Conservation (phyloP, 192 early-diverging fungal species). For the Podila horticola region DNA sequence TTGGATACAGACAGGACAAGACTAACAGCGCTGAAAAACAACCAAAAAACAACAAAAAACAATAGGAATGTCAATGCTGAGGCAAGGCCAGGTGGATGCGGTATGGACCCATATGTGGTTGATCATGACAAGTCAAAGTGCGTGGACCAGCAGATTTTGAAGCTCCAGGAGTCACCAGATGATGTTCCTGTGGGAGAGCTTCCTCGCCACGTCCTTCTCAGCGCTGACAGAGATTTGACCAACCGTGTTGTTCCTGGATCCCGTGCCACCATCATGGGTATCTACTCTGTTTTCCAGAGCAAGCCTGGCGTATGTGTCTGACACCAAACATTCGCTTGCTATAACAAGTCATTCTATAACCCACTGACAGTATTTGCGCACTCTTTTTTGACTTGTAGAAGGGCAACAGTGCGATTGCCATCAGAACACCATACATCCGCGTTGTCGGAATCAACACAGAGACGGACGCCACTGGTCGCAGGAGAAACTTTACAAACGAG, state of each 20-base stretch:
- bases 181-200: constrained; percentile 98
- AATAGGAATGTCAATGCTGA: constrained; percentile 41
- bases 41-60: too few species aligned
- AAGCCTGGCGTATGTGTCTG: constrained; percentile 56
- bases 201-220: constrained; percentile 92
- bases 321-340: background rate
- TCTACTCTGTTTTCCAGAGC: constrained; percentile 93
- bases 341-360: background rate
- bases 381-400: constrained; percentile 55
- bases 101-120: constrained; percentile 93
- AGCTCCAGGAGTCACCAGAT: constrained; percentile 97
- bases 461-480: constrained; percentile 66
- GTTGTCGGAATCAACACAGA: constrained; percentile 93
- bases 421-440: constrained; percentile 93
- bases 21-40: background rate
- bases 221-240: constrained; percentile 87
- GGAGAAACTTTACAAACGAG: constrained; percentile 81
- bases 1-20: background rate
- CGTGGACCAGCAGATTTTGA: constrained; percentile 96
- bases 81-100: constrained; percentile 67
- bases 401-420: constrained; percentile 83
- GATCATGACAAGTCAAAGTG: constrained; percentile 96
- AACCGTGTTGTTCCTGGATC: constrained; percentile 95
- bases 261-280: constrained; percentile 92
- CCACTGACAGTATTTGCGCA: background rate